Conservation (phyloP, 768 basidiomycete genomes). For the Rhizopogon sp. region DNA sequence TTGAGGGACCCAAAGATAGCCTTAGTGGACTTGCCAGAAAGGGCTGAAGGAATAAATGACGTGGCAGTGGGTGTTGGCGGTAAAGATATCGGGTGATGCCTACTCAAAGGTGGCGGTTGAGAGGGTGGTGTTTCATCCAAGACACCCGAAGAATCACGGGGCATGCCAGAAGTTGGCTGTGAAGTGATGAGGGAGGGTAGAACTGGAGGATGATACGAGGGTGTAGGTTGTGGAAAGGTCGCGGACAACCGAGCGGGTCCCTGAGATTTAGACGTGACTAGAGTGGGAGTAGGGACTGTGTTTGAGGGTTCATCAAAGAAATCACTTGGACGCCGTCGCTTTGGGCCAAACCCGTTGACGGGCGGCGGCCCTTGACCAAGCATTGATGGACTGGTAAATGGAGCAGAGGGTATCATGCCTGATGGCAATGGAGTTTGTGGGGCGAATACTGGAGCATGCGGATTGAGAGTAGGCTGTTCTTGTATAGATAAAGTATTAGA, state of each 20-base stretch:
- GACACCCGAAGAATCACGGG: not conserved
- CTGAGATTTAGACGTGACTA: not conserved
- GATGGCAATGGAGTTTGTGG: not conserved
- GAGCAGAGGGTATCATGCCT: not conserved
- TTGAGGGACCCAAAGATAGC: constrained; percentile 16
- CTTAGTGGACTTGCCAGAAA: constrained; percentile 9
- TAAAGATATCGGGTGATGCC: constrained; percentile 27
- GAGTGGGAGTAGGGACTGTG: not conserved
- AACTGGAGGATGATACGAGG: constrained; percentile 11
- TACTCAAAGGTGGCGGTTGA: constrained; percentile 24
- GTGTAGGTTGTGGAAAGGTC: not conserved
- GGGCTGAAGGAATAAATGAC: constrained; percentile 10
- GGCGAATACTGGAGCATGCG: constrained; percentile 12
- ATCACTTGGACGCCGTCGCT: not conserved
- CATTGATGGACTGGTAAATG: not conserved
- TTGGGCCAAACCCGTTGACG: too few species aligned
- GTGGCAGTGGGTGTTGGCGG: constrained; percentile 26
- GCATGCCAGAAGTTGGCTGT: constrained; percentile 2
- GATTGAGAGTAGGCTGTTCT: constrained; percentile 13
- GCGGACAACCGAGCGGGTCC: not conserved
- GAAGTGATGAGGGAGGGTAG: constrained; percentile 8
- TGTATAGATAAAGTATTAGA: not conserved
- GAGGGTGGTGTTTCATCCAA: constrained; percentile 8
- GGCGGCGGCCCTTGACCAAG: too few species aligned
- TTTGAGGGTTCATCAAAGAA: too few species aligned